A percentile compares a stretch with the other conserved stretches of the same genome.
Conservation (phyloP, 768 basidiomycete species). For the Coprinopsis marcescibilis region DNA sequence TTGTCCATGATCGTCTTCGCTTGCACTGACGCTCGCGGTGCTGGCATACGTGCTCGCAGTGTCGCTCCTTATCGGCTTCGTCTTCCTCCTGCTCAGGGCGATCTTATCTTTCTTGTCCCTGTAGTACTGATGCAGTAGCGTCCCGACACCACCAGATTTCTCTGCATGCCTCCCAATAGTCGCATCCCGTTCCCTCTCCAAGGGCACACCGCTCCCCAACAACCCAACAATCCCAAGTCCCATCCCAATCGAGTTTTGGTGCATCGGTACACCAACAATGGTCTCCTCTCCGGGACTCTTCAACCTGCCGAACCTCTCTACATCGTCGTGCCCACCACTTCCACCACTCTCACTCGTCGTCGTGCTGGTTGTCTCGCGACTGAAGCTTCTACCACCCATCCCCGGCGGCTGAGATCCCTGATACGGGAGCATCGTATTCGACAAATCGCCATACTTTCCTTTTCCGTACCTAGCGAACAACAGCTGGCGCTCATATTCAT, state of each 20-base stretch:
- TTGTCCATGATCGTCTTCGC: background rate
- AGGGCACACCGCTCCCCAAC: background rate
- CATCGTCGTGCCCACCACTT: background rate
- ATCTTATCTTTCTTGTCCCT: conserved; percentile 1
- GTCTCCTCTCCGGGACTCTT: conserved; percentile 11
- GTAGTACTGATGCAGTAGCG: conserved; percentile 4
- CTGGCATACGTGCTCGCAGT: background rate
- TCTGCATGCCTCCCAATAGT: conserved; percentile 5
- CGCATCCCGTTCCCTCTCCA: conserved; percentile 6
- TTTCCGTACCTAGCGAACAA: background rate
- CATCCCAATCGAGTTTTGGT: background rate
- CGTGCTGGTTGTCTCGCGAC: conserved; percentile 2
- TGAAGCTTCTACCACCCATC: background rate
- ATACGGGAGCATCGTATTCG: background rate
- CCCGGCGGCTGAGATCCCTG: background rate
- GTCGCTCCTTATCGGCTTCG: background rate
- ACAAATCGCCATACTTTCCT: background rate
- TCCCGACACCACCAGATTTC: conserved; percentile 2
- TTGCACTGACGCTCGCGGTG: background rate
- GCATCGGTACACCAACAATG: conserved; percentile 8
- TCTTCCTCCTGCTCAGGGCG: conserved; percentile 1
- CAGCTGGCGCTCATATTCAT: background rate
- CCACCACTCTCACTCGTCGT: conserved; percentile 11
- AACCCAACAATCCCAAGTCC: conserved; percentile 3
- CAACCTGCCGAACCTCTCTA: background rate